Evolutionary conservation across 805 yeast genomes (phyloP), one percentile per base, ranked within the genome.

Genomic region (Zygoascus tannicola): DNA sequence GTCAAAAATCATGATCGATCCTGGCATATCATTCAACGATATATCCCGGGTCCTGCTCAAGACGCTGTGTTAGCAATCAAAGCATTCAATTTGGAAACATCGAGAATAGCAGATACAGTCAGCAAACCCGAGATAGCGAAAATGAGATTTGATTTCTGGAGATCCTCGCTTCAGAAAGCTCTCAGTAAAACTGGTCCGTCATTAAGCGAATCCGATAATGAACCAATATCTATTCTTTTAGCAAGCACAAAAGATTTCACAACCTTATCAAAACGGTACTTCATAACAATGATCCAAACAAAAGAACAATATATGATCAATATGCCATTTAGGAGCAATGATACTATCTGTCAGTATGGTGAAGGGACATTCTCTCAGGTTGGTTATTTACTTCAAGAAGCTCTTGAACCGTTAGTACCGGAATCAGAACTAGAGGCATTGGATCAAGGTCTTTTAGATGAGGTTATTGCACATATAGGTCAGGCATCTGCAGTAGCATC

Each of bases 291-390:
- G 58, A 58, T 85, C 12, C 74, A 74, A 43, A 73, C 85, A 3
- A 70, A 82, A 42, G 70, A 72, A 42, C 68, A 71, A 42, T 78
- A 78, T 54, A 58, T 78, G 21, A 64, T 69, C 22, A 68, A 69
- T 35, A 68, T 67, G 5, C 64, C 70, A 23, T 71, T 80, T 41
- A 62, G 69, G 8, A 65, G 67, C 5, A 55, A 73, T 2, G 79
- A 80, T 35, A 75, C 74, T 35, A 69, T 85, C 49, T 81, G 87
- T 41, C 73, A 85, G 1, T 80, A 73, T 54, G 94, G 94, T 1
- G 94, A 85, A 60, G 92, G 90, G 0, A 75, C 81, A 0, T 72
- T 72, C 52, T 81, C 94, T 1, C 92, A 83, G 58, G 63, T 82
- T 53, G 79, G 79, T 53, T 85, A 85, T 53, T 62, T 80, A 14